Evolutionary conservation across 164 flowering plant species (phyloP), one percentile per base, ranked within the genome.

Genomic region (Dillenia suffruticosa): DNA sequence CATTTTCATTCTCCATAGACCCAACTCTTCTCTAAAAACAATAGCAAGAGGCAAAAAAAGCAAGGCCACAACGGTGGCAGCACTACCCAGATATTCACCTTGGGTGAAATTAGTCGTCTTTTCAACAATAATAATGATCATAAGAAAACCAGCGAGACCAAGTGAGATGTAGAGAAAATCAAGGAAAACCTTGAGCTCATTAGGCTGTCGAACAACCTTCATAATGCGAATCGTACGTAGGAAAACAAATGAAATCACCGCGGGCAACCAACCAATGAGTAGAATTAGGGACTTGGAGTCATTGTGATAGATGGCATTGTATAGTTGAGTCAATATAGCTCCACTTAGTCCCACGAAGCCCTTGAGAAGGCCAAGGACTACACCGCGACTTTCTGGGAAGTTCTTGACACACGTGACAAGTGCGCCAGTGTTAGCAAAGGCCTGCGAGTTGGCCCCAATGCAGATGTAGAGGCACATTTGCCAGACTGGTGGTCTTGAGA

Each of bases 391-490:
- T 56, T 71, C 75, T 1, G 82, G 82, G 65, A 76, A 76, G 53
- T 78, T 78, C 63, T 70, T 75, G 8, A 78, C 79, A 24, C 67
- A 61, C 12, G 77, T 75, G 51, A 76, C 79, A 2, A 76, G 66
- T 1, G 79, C 62, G 1, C 78, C 78, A 9, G 81, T 77, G 64
- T 77, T 78, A 48, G 81, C 74, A 49, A 78, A 78, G 43, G 73
- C 51, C 57, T 75, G 82, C 0, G 82, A 78, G 55, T 78, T 78
- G 10, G 77, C 77, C 7, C 77, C 82, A 10, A 72, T 63, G 51
- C 79, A 72, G 8, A 76, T 79, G 63, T 79, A 79, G 40, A 73
- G 43, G 17, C 82, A 76, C 79, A 79, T 76, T 1, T 70, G 77
- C 82, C 82, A 79, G 1, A 79, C 74, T 4, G 49, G 46, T 2